Evolutionary conservation across 768 basidiomycete genomes (phyloP).

Genomic region (Agrocybe pediades): DNA sequence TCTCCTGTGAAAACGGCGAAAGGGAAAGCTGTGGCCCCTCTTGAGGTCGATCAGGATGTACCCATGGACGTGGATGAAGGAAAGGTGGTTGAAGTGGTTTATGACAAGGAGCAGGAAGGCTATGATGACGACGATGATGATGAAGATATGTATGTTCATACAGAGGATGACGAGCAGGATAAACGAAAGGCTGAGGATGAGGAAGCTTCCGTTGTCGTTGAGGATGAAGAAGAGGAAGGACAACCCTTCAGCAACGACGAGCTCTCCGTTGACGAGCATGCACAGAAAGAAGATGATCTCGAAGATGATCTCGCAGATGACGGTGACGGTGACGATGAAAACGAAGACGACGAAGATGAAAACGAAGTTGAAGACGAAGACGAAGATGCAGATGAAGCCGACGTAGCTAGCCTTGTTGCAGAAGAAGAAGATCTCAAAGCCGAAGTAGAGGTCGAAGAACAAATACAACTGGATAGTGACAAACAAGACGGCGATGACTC

Average conservation of each 20-base stretch:
- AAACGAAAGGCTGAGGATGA: too few species aligned
- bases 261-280: too few species aligned
- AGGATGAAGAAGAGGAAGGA: too few species aligned
- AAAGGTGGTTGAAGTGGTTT: too few species aligned
- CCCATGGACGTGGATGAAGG: constrained; percentile 7
- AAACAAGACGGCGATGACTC: too few species aligned
- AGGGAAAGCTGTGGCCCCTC: too few species aligned
- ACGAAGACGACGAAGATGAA: not conserved
- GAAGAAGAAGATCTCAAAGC: not conserved
- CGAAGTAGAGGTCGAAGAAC: too few species aligned
- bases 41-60: not conserved
- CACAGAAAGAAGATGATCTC: too few species aligned
- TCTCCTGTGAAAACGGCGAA: constrained; percentile 3
- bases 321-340: not conserved
- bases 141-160: constrained; percentile 10
- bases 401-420: not conserved
- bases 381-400: not conserved
- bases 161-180: constrained; percentile 7
- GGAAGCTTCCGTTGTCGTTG: too few species aligned
- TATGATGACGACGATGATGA: not conserved
- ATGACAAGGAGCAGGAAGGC: not conserved
- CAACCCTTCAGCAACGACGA: too few species aligned
- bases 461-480: too few species aligned
- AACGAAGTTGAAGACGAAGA: constrained; percentile 2
- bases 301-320: too few species aligned